Base-by-base conservation (phyloP, 352 stramenopile species). In the Globisporangium parvum region DNA sequence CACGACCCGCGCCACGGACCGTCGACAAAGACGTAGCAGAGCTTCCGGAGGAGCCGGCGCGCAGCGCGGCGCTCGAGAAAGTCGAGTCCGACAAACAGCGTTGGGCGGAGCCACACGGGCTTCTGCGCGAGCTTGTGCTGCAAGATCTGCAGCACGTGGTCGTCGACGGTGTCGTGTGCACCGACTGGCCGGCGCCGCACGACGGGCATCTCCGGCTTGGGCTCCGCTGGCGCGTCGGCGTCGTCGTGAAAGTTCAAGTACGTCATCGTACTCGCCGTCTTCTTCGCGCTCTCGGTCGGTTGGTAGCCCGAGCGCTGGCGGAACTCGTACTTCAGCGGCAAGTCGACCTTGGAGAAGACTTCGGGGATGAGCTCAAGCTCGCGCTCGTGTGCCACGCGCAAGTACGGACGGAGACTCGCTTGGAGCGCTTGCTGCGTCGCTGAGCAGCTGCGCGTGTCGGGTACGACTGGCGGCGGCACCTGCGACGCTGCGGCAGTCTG, bases 1-100 rank as follows among this genome's bases (percentile, higher is more conserved):
- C 80, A 93, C 48, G 77, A 90, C 0, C 80, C 78, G 51, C 83
- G 75, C 83, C 83, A 93, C 18, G 83, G 83, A 3, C 83, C 83
- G 53, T 91, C 82, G 6, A 91, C 75, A 64, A 91, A 91, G 35
- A 93, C 82, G 52, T 93, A 93, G 67, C 83, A 93, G 51, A 93
- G 60, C 48, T 83, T 81, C 6, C 78, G 71, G 31, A 91, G 55
- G 3, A 93, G 62, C 0, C 80, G 72, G 15, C 78, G 55, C 21
- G 83, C 83, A 1, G 77, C 79, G 52, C 83, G 77, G 6, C 75
- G 66, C 56, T 93, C 80, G 39, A 83, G 54, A 21, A 75, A 69
- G 31, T 86, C 69, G 11, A 91, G 65, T 9, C 73, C 78, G 24
- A 78, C 66, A 52, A 93, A 90, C 21, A 93, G 53, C 60, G 80